Evolutionary conservation across 2,329 filamentous ascomycete species (phyloP).

Genomic region (Nigrospora sphaerica): DNA sequence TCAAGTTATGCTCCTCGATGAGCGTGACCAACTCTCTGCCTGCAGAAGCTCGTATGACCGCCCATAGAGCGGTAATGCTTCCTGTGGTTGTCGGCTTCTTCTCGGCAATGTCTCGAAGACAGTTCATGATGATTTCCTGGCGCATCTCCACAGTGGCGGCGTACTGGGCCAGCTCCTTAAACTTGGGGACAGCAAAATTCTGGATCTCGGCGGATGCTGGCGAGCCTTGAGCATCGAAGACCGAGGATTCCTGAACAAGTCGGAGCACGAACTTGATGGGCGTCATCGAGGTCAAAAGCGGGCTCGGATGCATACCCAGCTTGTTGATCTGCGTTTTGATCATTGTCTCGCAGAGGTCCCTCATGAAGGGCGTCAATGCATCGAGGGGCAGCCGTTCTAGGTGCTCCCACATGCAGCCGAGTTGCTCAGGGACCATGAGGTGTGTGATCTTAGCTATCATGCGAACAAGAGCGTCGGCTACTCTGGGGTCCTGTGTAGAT

Average conservation of each 20-base stretch:
- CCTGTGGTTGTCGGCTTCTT: constrained; percentile 61
- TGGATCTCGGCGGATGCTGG: constrained; percentile 57
- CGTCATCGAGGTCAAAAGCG: constrained; percentile 17
- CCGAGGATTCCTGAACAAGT: constrained; percentile 64
- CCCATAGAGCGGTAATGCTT: constrained; percentile 60
- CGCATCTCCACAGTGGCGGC: constrained; percentile 50
- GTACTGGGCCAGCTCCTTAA: constrained; percentile 51
- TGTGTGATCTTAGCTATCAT: constrained; percentile 49
- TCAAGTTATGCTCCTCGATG: constrained; percentile 53
- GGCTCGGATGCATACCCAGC: constrained; percentile 10
- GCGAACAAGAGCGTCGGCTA: constrained; percentile 70
- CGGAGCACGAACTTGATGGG: constrained; percentile 52
- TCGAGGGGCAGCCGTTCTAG: constrained; percentile 57
- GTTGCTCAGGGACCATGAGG: constrained; percentile 37
- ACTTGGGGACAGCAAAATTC: constrained; percentile 52
- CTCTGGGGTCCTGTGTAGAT: constrained; percentile 73
- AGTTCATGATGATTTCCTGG: constrained; percentile 56
- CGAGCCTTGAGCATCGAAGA: constrained; percentile 42
- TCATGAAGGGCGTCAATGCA: constrained; percentile 54
- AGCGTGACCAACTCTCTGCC: constrained; percentile 48
- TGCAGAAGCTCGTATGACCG: constrained; percentile 38
- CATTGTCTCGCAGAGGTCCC: constrained; percentile 53
- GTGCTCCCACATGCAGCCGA: constrained; percentile 66
- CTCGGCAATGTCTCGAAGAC: constrained; percentile 59
- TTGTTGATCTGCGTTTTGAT: constrained; percentile 42